phyloP scores from a whole-genome alignment of 257 asterid genomes.

The Capsicum chinense region DNA sequence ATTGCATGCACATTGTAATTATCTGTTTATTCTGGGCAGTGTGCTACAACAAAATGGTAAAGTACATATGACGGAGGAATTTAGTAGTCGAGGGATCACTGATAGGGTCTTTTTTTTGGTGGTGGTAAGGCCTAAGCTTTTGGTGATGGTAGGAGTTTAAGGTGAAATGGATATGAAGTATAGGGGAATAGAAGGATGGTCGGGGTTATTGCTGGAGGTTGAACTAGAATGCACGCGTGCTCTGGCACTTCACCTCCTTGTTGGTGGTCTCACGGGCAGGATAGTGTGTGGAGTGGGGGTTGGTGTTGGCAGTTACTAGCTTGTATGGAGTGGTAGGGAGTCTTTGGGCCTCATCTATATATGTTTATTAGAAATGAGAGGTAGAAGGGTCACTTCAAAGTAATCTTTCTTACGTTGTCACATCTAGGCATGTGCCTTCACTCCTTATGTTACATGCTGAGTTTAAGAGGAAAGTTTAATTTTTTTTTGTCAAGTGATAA shows the following conservation, averaged over 20 bases:
- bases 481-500: background rate
- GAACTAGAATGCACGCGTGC: background rate
- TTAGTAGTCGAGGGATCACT: slow-evolving; percentile 20
- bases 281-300: slow-evolving; percentile 5
- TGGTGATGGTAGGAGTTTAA: slow-evolving; percentile 7
- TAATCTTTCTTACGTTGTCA: background rate
- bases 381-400: background rate
- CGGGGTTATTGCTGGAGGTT: background rate
- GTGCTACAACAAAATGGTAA: background rate
- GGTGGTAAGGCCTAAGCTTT: background rate
- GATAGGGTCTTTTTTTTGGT: slow-evolving; percentile 1
- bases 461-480: background rate
- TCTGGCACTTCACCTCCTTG: slow-evolving; percentile 1
- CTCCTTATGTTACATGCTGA: background rate
- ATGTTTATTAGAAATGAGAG: background rate
- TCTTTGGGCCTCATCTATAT: background rate
- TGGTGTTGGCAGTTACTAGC: background rate
- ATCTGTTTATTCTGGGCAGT: background rate
- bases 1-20: background rate
- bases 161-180: background rate
- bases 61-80: background rate
- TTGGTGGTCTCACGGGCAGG: slow-evolving; percentile 14
- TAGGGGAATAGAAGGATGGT: background rate
- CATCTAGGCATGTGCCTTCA: background rate
- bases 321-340: background rate